Evolutionary conservation across 148 eudicot genomes (phyloP).

Genomic region (Agrostemma githago): DNA sequence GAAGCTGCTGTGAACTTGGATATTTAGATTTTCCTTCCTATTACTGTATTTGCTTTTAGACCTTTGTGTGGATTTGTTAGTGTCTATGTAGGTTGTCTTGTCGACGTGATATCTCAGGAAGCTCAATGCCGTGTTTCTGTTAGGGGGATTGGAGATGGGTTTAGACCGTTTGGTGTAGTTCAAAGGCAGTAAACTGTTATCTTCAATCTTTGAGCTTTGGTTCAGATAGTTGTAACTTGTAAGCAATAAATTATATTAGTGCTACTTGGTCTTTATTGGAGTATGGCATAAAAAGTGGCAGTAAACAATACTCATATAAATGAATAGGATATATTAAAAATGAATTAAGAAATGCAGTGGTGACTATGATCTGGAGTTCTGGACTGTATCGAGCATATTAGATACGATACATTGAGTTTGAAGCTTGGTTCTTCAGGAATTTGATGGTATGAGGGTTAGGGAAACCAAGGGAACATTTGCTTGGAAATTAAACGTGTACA

Average conservation of each 20-base stretch:
- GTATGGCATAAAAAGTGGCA: no score
- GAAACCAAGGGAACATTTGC: neutral
- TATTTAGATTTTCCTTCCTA: neutral
- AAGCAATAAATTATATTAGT: neutral
- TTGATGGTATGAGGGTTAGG: neutral
- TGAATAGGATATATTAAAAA: no score
- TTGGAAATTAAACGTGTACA: neutral
- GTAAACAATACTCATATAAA: no score
- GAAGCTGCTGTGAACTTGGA: neutral
- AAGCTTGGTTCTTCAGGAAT: neutral
- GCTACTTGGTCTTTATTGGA: neutral
- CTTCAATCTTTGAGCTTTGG: no score
- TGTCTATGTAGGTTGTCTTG: neutral
- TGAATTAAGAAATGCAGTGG: neutral
- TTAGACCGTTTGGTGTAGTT: neutral
- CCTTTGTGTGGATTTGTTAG: neutral
- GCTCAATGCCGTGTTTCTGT: neutral
- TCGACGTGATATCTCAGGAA: neutral
- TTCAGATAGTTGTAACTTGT: no score
- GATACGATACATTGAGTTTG: neutral
- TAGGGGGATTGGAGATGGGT: neutral
- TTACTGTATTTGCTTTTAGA: neutral
- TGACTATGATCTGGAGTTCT: neutral
- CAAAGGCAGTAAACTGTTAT: neutral
- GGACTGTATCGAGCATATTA: neutral